These are phyloP conservation scores for Aspergillus nanangensis DNA, from an alignment of 495 filamentous ascomycete genomes.

Conservation along the genomic window DNA sequence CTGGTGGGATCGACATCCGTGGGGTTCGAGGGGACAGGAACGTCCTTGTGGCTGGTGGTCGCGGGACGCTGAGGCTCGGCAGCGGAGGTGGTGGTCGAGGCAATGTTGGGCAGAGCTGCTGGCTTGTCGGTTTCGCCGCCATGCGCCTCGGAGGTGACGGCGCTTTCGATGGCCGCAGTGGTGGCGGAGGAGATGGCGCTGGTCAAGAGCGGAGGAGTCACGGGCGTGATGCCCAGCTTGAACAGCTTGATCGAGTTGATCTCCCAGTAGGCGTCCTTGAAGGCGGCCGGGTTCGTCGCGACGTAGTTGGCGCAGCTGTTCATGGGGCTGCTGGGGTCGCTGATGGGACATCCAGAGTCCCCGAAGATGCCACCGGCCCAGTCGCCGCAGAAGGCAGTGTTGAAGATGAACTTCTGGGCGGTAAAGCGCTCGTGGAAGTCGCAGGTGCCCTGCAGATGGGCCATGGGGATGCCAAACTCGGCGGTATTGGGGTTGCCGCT, in stretches of 20 bases:
- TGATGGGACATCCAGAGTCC: constrained; percentile 33
- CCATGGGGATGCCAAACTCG: constrained; percentile 64
- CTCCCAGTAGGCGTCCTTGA: constrained; percentile 63
- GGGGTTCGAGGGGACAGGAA: too few species aligned
- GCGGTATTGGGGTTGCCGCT: constrained; percentile 55
- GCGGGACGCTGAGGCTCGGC: too few species aligned
- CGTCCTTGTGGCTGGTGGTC: too few species aligned
- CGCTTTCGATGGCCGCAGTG: background rate
- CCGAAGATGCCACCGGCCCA: constrained; percentile 69
- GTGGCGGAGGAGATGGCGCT: constrained; percentile 6
- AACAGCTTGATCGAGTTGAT: constrained; percentile 68
- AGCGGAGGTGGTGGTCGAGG: too few species aligned
- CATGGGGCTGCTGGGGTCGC: constrained; percentile 29
- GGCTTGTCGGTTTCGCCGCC: too few species aligned
- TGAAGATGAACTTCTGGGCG: constrained; percentile 70
- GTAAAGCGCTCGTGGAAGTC: constrained; percentile 63
- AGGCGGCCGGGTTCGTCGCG: constrained; percentile 54
- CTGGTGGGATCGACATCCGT: too few species aligned
- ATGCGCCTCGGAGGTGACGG: background rate
- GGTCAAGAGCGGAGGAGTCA: constrained; percentile 6
- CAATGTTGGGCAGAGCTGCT: too few species aligned
- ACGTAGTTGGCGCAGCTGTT: constrained; percentile 61
- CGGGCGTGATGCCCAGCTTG: constrained; percentile 23
- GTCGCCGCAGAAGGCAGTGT: constrained; percentile 85
- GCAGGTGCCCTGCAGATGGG: constrained; percentile 59